A percentile compares a stretch with the other conserved stretches of the same genome.
These are phyloP conservation scores for Thielaviopsis euricoi DNA, from an alignment of 2,329 filamentous ascomycete species.

Conservation along the genomic window DNA sequence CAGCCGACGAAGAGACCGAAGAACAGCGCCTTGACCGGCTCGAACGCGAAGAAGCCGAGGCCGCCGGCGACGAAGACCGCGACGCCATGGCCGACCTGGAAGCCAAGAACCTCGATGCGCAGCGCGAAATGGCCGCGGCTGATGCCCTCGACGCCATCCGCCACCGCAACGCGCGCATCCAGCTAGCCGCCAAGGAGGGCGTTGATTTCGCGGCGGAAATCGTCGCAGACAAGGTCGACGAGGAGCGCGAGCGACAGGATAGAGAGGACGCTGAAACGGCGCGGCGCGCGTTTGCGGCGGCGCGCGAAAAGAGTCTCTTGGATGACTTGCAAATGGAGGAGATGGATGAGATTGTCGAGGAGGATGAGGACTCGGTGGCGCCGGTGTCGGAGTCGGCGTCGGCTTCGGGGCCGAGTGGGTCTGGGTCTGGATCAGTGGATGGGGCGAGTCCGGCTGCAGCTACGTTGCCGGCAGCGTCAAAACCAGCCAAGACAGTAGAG, in stretches of 20 bases:
- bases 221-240: slow-evolving; percentile 36
- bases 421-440: neutral
- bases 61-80: slow-evolving; percentile 49
- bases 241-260: slow-evolving; percentile 50
- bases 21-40: slow-evolving; percentile 74
- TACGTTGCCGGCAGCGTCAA: neutral
- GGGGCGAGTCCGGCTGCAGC: neutral
- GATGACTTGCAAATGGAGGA: slow-evolving; percentile 30
- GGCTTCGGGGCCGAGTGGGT: slow-evolving; percentile 6
- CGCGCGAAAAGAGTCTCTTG: slow-evolving; percentile 35
- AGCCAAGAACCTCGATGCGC: slow-evolving; percentile 81
- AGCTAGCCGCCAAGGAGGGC: slow-evolving; percentile 55
- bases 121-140: slow-evolving; percentile 89
- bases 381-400: neutral
- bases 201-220: slow-evolving; percentile 39
- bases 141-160: slow-evolving; percentile 92
- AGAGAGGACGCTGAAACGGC: slow-evolving; percentile 73
- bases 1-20: slow-evolving; percentile 58
- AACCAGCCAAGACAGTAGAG: neutral
- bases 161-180: slow-evolving; percentile 74
- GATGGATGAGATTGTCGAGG: slow-evolving; percentile 12
- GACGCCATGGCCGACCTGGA: slow-evolving; percentile 94
- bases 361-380: neutral
- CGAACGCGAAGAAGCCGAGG: slow-evolving; percentile 55
- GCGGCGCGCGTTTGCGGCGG: slow-evolving; percentile 55